Conservation (phyloP, 2,329 filamentous ascomycete genomes). For the Orbilia ellipsospora region DNA sequence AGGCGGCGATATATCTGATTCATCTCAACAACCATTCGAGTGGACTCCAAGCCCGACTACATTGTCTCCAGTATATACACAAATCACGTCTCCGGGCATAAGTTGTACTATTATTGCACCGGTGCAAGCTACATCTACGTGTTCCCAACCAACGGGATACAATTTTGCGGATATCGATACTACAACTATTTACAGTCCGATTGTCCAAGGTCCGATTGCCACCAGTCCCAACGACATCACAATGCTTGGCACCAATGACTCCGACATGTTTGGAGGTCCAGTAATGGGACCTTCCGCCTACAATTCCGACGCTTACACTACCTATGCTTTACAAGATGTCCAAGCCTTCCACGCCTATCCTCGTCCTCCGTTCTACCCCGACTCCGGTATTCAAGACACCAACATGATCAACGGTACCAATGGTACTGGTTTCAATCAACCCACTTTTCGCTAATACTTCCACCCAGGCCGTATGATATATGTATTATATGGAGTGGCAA, state of each 20-base stretch:
- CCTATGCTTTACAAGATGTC: slow-evolving; percentile 4
- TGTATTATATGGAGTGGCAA: slow-evolving; percentile 17
- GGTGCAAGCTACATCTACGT: neutral
- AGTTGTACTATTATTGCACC: slow-evolving; percentile 3
- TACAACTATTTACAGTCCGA: neutral
- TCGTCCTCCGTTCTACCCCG: slow-evolving; percentile 1
- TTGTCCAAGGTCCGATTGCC: neutral
- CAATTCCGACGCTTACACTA: slow-evolving; percentile 14
- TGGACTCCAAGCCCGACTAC: slow-evolving; percentile 40
- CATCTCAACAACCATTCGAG: slow-evolving; percentile 13
- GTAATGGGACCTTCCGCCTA: neutral
- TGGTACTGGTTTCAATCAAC: neutral
- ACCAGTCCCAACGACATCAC: slow-evolving; percentile 5
- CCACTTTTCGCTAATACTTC: neutral
- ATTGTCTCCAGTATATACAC: slow-evolving; percentile 11
- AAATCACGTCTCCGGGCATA: slow-evolving; percentile 14
- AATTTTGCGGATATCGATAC: slow-evolving; percentile 3
- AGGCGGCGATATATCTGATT: slow-evolving; percentile 18
- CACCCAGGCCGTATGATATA: slow-evolving; percentile 11
- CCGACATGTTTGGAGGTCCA: slow-evolving; percentile 12
- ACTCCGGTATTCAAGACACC: slow-evolving; percentile 12
- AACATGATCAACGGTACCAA: slow-evolving; percentile 7
- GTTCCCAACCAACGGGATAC: neutral
- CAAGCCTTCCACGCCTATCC: neutral
- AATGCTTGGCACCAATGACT: slow-evolving; percentile 12